Evolutionary conservation across 306 rosid genomes (phyloP).

Genomic region (Hylodesmum podocarpum): DNA sequence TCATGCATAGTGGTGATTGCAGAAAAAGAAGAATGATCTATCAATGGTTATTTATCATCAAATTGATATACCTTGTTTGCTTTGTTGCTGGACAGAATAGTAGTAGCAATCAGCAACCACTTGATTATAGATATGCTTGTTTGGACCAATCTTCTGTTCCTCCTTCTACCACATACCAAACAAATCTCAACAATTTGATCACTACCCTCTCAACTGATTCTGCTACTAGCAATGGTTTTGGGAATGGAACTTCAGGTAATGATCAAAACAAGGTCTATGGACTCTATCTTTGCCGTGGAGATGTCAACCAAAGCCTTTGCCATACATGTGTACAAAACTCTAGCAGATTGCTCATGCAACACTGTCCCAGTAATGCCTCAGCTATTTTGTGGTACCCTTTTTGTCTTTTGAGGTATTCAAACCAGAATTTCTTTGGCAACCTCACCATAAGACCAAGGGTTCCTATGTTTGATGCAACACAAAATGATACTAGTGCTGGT

Average conservation of each 20-base stretch:
- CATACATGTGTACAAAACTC: slow-evolving; percentile 38
- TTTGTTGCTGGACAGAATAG: neutral
- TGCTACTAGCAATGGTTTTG: slow-evolving; percentile 35
- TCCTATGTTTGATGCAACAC: slow-evolving; percentile 39
- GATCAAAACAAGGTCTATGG: slow-evolving; percentile 30
- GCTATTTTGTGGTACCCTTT: slow-evolving; percentile 42
- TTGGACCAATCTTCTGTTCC: slow-evolving; percentile 27
- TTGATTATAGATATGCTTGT: slow-evolving; percentile 38
- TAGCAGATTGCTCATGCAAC: slow-evolving; percentile 34
- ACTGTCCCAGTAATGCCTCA: slow-evolving; percentile 35
- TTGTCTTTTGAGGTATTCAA: slow-evolving; percentile 41
- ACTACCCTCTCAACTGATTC: slow-evolving; percentile 31
- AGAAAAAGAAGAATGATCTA: slow-evolving; percentile 12
- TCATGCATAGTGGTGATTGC: too few relatives aligned
- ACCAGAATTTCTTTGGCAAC: slow-evolving; percentile 30
- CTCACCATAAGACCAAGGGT: slow-evolving; percentile 27
- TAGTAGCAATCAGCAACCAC: neutral
- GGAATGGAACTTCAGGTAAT: slow-evolving; percentile 20
- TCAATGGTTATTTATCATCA: slow-evolving; percentile 9
- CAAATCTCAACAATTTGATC: slow-evolving; percentile 30
- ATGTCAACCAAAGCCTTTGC: slow-evolving; percentile 28
- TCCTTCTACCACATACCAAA: slow-evolving; percentile 32
- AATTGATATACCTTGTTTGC: slow-evolving; percentile 12
- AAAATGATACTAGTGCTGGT: slow-evolving; percentile 33
- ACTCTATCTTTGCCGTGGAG: slow-evolving; percentile 36